Evolutionary conservation across 2,329 filamentous ascomycete genomes (phyloP), one percentile per base, ranked within the genome.

Genomic region (Penicillium sp.): DNA sequence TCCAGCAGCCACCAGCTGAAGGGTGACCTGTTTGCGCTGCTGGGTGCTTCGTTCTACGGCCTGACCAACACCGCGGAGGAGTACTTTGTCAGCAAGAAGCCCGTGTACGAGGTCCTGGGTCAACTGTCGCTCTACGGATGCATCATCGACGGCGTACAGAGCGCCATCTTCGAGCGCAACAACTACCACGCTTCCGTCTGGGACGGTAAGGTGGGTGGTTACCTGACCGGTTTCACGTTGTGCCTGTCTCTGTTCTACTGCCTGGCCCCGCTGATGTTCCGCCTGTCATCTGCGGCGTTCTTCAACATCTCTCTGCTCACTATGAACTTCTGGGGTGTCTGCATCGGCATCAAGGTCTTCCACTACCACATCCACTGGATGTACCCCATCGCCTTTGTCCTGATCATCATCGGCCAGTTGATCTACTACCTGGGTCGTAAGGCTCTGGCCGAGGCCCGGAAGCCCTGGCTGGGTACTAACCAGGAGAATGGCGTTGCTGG

Each of bases 241-340:
- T 88, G 89, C 62, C 84, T 99, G 24, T 83, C 85, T 58, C 80
- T 95, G 62, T 99, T 99, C 80, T 99, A 99, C 82, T 88, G 89
- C 8, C 83, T 95, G 3, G 93, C 91, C 0, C 95, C 95, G 0
- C 81, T 98, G 58, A 85, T 99, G 65, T 89, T 98, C 79, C 91
- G 95, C 67, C 90, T 98, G 81, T 91, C 91, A 30, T 91, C 88
- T 17, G 95, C 95, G 2, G 94, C 93, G 22, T 97, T 99, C 80
- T 96, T 97, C 83, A 96, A 99, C 79, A 96, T 98, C 72, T 94
- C 91, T 8, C 83, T 99, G 67, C 83, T 99, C 63, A 98, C 95
- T 2, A 92, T 89, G 70, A 97, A 96, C 80, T 98, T 98, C 81
- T 99, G 95, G 95, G 93, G 93, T 67, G 90, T 96, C 65, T 90